phyloP scores from a whole-genome alignment of 441 rosid species.

The Erodium moschatum region DNA sequence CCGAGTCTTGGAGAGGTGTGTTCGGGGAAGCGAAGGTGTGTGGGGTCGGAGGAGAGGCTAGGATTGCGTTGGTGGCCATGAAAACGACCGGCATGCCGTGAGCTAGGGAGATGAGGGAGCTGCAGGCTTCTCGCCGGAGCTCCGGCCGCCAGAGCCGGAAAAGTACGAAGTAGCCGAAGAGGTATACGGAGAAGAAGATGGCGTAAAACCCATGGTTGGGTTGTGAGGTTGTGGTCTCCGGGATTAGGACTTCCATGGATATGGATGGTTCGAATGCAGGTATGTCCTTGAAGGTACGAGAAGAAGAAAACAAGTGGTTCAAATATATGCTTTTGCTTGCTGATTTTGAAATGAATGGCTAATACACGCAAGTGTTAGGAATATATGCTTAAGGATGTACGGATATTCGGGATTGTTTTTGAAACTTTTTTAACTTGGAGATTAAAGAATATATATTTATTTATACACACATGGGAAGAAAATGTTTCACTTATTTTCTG shows the following conservation, averaged over 20 bases:
- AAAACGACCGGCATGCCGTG: neutral
- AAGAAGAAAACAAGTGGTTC: too few species aligned
- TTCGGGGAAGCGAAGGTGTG: neutral
- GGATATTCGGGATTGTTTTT: too few species aligned
- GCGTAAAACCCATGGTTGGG: neutral
- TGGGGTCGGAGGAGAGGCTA: neutral
- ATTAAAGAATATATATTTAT: too few species aligned
- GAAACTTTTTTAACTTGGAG: too few species aligned
- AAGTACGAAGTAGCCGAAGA: neutral
- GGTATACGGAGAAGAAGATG: neutral
- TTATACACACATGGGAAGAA: too few species aligned
- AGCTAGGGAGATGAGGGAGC: neutral
- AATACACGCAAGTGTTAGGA: too few species aligned
- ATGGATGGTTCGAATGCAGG: too few species aligned
- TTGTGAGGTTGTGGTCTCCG: neutral
- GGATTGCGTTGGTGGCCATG: neutral
- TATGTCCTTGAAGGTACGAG: too few species aligned
- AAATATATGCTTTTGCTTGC: too few species aligned
- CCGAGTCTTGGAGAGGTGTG: neutral
- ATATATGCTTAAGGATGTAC: too few species aligned
- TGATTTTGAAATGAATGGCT: too few species aligned
- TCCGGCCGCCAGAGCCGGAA: neutral
- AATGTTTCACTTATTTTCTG: too few species aligned
- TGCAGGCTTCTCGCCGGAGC: neutral
- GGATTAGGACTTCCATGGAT: neutral